Evolutionary conservation across 768 basidiomycete genomes (phyloP), one percentile per base, ranked within the genome.

Genomic region (Mycena polygramma): DNA sequence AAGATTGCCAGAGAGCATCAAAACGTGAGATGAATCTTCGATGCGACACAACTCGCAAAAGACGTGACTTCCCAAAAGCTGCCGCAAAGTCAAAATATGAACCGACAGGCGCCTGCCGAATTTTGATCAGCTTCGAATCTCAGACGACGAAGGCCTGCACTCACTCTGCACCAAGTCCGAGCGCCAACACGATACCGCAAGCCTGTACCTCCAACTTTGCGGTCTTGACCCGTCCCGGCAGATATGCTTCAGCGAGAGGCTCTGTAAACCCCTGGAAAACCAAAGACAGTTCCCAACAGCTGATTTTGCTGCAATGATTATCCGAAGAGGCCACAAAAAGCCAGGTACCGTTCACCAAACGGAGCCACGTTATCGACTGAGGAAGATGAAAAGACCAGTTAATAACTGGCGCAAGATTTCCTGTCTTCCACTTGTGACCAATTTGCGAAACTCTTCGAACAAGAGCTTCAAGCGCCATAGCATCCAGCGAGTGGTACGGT

Each of bases 331-430:
- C 69, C 11, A 70, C 69, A 22, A 70, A 70, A 4, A 70, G 63
- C 63, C 64, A 70, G n/a, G 6, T 36, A 36, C 63, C 69, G 37
- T 24, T 45, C 9, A 73, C 65, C 11, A 73, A 37, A 60, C 66
- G 72, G 15, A 73, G 59, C 72, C 72, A 73, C 17, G 65, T 71
- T 11, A 73, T 63, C n/a, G 69, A 68, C 26, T 58, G 69, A 26
- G 71, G 67, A 4, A 72, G 68, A 36, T 22, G 1, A 15, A 63
- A 39, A 2, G 39, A 37, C 41, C 45, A 58, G 13, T 19, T 20
- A 1, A 37, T 20, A 10, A 48, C 26, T 19, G 66, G 59, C 7
- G 61, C 11, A 37, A 70, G 53, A 17, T 53, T 26, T 7, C 35
- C 20, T 2, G 51, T 37, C 45, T 43, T 35, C 66, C 66, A 60